phyloP scores from a whole-genome alignment of 352 stramenopile genomes.

The Globisporangium cylindrosporum region DNA sequence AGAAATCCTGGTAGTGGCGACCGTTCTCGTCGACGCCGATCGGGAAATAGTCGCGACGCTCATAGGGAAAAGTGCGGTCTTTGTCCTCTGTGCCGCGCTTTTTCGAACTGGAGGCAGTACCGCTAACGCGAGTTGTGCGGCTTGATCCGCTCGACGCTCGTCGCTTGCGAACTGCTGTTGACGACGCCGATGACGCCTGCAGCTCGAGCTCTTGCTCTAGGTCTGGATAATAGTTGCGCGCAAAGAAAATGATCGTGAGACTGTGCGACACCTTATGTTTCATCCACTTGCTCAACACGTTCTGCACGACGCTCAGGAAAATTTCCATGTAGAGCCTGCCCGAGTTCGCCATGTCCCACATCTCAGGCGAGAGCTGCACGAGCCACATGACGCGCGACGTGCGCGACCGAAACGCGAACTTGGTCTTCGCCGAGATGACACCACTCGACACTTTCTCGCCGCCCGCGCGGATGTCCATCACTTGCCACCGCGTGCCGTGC shows the following conservation, averaged over 20 bases:
- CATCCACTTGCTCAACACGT: conserved; percentile 90
- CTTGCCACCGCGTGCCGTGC: conserved; percentile 73
- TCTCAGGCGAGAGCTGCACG: conserved; percentile 94
- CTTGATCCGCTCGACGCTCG: conserved; percentile 13
- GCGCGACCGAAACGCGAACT: conserved; percentile 94
- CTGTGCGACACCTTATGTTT: conserved; percentile 89
- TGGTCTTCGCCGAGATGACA: conserved; percentile 94
- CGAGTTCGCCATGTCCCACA: conserved; percentile 92
- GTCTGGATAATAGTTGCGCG: conserved; percentile 84
- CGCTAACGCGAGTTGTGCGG: conserved; percentile 1
- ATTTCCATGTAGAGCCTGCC: conserved; percentile 90
- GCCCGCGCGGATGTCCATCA: conserved; percentile 89
- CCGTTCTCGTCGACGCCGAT: conserved; percentile 77
- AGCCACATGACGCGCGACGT: conserved; percentile 97
- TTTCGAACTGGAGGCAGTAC: conserved; percentile 3
- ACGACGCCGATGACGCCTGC: conserved; percentile 12
- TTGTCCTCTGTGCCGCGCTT: conserved; percentile 26
- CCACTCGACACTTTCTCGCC: conserved; percentile 87
- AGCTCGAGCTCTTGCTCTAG: conserved; percentile 46
- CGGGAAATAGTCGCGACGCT: conserved; percentile 57
- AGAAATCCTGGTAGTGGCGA: conserved; percentile 82
- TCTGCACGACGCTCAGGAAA: conserved; percentile 75
- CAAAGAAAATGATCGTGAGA: conserved; percentile 92
- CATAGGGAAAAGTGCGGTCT: conserved; percentile 63
- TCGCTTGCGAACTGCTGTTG: conserved; percentile 6